These are phyloP conservation scores for Usnea hakonensis DNA, from an alignment of 495 filamentous ascomycete genomes.

Conservation along the genomic window DNA sequence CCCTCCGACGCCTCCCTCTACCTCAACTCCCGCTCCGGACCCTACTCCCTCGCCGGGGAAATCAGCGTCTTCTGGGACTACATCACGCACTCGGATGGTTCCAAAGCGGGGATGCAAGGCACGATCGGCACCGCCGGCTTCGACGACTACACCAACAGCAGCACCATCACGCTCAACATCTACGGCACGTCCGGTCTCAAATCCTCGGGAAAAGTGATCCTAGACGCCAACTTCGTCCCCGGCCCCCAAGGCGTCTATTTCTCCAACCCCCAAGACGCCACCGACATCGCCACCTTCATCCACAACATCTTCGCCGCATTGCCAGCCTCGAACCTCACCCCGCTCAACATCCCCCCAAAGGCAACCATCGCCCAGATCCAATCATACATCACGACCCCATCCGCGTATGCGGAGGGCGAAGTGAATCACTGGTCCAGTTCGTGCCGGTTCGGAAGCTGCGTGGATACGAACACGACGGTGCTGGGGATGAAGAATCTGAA, in stretches of 20 bases:
- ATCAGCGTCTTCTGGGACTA: slow-evolving; percentile 36
- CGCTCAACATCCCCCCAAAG: slow-evolving; percentile 31
- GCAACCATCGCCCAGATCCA: slow-evolving; percentile 30
- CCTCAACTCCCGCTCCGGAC: slow-evolving; percentile 29
- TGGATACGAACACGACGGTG: slow-evolving; percentile 31
- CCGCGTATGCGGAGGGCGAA: slow-evolving; percentile 32
- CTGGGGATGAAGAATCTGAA: slow-evolving; percentile 31
- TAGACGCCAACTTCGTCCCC: slow-evolving; percentile 31
- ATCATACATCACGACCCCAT: slow-evolving; percentile 32
- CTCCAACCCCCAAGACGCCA: slow-evolving; percentile 30
- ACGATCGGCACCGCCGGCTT: slow-evolving; percentile 35
- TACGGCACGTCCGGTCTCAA: slow-evolving; percentile 38
- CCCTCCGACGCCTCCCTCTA: slow-evolving; percentile 30
- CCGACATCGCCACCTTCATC: slow-evolving; percentile 37
- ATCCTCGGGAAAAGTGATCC: slow-evolving; percentile 30
- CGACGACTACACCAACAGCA: slow-evolving; percentile 23
- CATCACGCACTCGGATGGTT: slow-evolving; percentile 29
- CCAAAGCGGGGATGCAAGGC: slow-evolving; percentile 31
- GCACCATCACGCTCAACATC: slow-evolving; percentile 37
- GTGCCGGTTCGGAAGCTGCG: slow-evolving; percentile 33
- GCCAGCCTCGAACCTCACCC: slow-evolving; percentile 28
- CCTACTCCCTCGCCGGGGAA: slow-evolving; percentile 34
- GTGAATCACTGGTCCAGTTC: slow-evolving; percentile 37
- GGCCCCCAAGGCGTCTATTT: slow-evolving; percentile 32
- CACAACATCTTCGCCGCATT: slow-evolving; percentile 32